phyloP scores from a whole-genome alignment of 371 early-diverging fungal genomes.

The Zychaea mexicana region DNA sequence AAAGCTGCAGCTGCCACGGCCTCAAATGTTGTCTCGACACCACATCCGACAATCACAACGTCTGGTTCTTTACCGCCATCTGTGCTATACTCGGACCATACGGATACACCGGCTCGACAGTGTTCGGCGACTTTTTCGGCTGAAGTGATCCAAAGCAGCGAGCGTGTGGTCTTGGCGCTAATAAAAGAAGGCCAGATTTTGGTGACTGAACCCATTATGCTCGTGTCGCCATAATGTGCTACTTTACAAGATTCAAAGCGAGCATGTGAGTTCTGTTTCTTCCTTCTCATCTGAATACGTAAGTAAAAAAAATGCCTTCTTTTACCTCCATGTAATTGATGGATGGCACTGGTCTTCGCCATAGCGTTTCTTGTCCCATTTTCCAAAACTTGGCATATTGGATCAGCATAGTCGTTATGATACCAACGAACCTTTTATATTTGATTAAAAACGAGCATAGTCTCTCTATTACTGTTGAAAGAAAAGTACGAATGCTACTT shows the following conservation, averaged over 20 bases:
- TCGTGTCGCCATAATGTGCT: conserved; percentile 49
- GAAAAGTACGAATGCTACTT: not conserved
- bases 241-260: no score
- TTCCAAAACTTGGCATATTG: conserved; percentile 50
- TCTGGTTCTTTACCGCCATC: conserved; percentile 39
- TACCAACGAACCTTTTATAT: conserved; percentile 30
- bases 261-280: no score
- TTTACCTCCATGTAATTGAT: conserved; percentile 39
- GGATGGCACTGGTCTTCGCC: conserved; percentile 30
- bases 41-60: conserved; percentile 47
- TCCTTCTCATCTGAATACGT: not conserved
- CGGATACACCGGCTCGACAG: conserved; percentile 41
- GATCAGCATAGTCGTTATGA: conserved; percentile 45
- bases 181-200: conserved; percentile 39
- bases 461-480: no score
- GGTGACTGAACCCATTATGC: conserved; percentile 51
- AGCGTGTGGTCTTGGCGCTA: conserved; percentile 38
- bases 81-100: conserved; percentile 32
- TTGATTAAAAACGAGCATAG: no score
- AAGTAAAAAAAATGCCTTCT: no score
- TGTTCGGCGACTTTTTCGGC: conserved; percentile 33
- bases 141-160: conserved; percentile 30
- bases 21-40: conserved; percentile 42
- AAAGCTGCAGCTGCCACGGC: conserved; percentile 39
- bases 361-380: conserved; percentile 34